Evolutionary conservation across 2,329 filamentous ascomycete species (phyloP).

Genomic region (Colletotrichum nymphaeae): DNA sequence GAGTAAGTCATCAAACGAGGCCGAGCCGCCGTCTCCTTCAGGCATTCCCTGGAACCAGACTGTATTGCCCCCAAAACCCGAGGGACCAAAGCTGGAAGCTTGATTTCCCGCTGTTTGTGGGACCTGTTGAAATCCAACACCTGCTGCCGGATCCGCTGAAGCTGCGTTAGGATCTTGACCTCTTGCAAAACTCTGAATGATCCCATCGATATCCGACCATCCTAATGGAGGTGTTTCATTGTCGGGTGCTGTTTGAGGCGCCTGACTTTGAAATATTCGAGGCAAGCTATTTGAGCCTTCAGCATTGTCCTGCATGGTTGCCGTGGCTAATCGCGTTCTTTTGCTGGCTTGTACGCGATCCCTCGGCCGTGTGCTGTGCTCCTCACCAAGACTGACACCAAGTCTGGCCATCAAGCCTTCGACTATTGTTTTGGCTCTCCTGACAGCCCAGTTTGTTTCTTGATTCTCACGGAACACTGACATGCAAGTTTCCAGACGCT

Average conservation of each 20-base stretch:
- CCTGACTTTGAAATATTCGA: neutral
- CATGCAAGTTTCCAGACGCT: slow-evolving; percentile 55
- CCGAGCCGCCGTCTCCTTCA: slow-evolving; percentile 23
- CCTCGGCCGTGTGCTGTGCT: neutral
- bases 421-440: slow-evolving; percentile 57
- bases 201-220: slow-evolving; percentile 48
- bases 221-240: slow-evolving; percentile 34
- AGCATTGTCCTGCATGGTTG: neutral
- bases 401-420: slow-evolving; percentile 58
- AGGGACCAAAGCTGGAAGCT: neutral
- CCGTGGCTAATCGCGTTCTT: neutral
- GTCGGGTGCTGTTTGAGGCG: neutral
- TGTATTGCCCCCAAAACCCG: neutral
- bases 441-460: slow-evolving; percentile 61
- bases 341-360: neutral
- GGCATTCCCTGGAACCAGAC: slow-evolving; percentile 10
- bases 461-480: slow-evolving; percentile 60
- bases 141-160: neutral
- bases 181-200: slow-evolving; percentile 49
- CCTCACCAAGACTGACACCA: slow-evolving; percentile 41
- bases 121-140: neutral
- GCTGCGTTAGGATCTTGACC: slow-evolving; percentile 34
- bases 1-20: slow-evolving; percentile 43
- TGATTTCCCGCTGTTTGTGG: neutral
- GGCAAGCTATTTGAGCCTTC: neutral